Evolutionary conservation across 129 eudicot species (phyloP).

Genomic region (Glebionis coronaria): DNA sequence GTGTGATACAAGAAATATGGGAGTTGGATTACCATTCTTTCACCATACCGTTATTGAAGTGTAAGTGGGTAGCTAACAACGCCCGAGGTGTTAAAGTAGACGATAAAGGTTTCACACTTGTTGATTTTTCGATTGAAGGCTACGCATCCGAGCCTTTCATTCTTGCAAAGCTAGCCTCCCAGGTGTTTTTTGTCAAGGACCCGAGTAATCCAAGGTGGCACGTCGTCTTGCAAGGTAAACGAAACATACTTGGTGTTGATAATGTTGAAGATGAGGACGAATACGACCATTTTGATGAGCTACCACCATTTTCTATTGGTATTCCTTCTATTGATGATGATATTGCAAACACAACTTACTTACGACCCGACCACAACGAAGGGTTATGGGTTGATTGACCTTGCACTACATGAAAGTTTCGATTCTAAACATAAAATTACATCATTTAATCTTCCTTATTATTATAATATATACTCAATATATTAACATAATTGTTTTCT

Average conservation of each 20-base stretch:
- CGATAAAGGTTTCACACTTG: neutral
- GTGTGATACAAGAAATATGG: conserved; percentile 1
- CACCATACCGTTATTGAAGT: neutral
- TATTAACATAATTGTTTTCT: too few relatives aligned
- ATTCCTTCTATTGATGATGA: neutral
- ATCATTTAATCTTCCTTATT: too few relatives aligned
- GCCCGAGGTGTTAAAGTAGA: neutral
- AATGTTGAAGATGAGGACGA: conserved; percentile 12
- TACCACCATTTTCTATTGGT: conserved; percentile 15
- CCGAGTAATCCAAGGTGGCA: neutral
- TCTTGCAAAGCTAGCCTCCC: conserved; percentile 1
- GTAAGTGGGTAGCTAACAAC: neutral
- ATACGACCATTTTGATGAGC: conserved; percentile 9
- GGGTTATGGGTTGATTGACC: neutral
- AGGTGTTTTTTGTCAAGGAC: neutral
- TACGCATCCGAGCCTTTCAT: conserved; percentile 12
- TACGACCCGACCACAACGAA: conserved; percentile 1
- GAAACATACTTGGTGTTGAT: conserved; percentile 12
- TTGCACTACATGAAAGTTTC: too few relatives aligned
- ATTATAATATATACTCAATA: too few relatives aligned
- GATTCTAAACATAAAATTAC: too few relatives aligned
- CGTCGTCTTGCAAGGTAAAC: conserved; percentile 10
- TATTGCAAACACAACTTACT: neutral
- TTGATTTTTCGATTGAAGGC: neutral
- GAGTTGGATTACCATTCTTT: neutral